Conservation (phyloP, 2,329 filamentous ascomycete genomes). For the Erysiphe pulchra region DNA sequence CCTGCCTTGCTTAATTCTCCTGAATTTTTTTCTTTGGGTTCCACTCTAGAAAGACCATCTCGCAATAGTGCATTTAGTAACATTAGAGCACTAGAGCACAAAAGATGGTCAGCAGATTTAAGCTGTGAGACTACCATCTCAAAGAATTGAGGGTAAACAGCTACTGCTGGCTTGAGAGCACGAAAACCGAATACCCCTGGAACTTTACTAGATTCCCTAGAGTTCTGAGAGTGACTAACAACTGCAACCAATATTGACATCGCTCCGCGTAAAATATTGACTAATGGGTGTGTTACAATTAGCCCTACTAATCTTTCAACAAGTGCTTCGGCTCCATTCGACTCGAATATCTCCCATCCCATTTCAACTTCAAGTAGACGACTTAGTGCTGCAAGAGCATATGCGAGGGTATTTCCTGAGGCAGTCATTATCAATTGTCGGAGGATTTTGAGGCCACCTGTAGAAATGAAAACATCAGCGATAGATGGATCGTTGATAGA, state of each 20-base stretch:
- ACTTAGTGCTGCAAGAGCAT: constrained; percentile 72
- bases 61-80: constrained; percentile 87
- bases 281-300: constrained; percentile 80
- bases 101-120: constrained; percentile 77
- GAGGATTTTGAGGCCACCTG: constrained; percentile 60
- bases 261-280: constrained; percentile 88
- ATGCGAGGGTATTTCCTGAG: constrained; percentile 82
- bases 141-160: constrained; percentile 78
- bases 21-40: constrained; percentile 13
- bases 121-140: constrained; percentile 81
- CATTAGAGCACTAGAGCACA: constrained; percentile 88
- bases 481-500: constrained; percentile 92
- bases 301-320: constrained; percentile 64
- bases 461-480: constrained; percentile 83
- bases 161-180: constrained; percentile 74
- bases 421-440: constrained; percentile 63
- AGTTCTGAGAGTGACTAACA: constrained; percentile 55
- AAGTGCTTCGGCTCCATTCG: constrained; percentile 34
- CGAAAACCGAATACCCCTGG: constrained; percentile 62
- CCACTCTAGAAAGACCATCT: constrained; percentile 49
- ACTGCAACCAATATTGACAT: constrained; percentile 92
- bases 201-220: constrained; percentile 17
- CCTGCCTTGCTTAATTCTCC: constrained; percentile 11
- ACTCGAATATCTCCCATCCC: constrained; percentile 76
- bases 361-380: constrained; percentile 85